A percentile compares a stretch with the other conserved stretches of the same genome.
phyloP scores from a whole-genome alignment of 805 yeast genomes.

The Zygotorulaspora chibaensis region DNA sequence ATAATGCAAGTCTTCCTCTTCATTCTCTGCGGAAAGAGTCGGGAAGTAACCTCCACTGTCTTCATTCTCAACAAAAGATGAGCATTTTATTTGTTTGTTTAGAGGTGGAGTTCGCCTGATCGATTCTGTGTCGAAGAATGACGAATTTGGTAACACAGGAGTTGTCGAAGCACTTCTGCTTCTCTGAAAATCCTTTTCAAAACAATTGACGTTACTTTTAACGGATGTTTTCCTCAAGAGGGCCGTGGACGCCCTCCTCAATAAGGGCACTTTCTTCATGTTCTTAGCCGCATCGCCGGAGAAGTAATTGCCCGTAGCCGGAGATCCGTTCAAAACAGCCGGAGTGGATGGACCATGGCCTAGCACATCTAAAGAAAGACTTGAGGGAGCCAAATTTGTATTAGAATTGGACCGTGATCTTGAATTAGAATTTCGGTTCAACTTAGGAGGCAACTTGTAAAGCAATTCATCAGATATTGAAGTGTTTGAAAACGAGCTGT shows the following conservation, averaged over 20 bases:
- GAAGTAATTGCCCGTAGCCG: background rate
- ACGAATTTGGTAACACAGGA: slow-evolving; percentile 7
- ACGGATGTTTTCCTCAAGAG: slow-evolving; percentile 29
- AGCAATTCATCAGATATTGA: slow-evolving; percentile 14
- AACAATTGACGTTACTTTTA: slow-evolving; percentile 2
- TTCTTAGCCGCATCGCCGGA: slow-evolving; percentile 6
- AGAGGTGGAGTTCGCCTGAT: slow-evolving; percentile 8
- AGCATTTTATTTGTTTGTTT: slow-evolving; percentile 2
- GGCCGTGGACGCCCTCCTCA: slow-evolving; percentile 33
- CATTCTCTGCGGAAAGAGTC: background rate
- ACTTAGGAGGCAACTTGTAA: slow-evolving; percentile 12
- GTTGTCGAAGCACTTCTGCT: slow-evolving; percentile 15
- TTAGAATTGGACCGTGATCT: slow-evolving; percentile 15
- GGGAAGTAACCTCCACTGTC: slow-evolving; percentile 1
- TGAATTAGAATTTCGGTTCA: slow-evolving; percentile 8
- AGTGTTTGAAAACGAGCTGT: slow-evolving; percentile 14
- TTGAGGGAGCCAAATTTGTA: slow-evolving; percentile 6
- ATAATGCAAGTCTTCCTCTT: slow-evolving; percentile 12
- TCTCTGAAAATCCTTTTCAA: slow-evolving; percentile 1
- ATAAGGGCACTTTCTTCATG: slow-evolving; percentile 22
- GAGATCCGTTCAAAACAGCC: slow-evolving; percentile 10
- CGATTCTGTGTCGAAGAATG: slow-evolving; percentile 9
- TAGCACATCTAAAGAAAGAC: slow-evolving; percentile 3
- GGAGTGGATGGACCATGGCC: slow-evolving; percentile 6
- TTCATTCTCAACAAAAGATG: slow-evolving; percentile 2